These are phyloP conservation scores for Phlegmacium glaucopus DNA, from an alignment of 768 basidiomycete species.

Conservation along the genomic window DNA sequence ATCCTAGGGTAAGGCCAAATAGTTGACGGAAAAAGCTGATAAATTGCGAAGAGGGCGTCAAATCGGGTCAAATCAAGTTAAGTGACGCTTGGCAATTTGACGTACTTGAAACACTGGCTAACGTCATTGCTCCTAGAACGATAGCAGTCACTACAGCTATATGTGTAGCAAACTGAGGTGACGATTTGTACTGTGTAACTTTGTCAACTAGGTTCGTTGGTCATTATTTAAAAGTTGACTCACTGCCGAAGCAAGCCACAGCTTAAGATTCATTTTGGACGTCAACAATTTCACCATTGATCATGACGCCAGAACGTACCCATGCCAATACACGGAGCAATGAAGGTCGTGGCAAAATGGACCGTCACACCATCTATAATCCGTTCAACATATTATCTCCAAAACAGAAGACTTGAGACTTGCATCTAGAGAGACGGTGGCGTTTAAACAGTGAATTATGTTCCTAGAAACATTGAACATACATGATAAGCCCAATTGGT, in stretches of 20 bases:
- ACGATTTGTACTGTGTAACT: slow-evolving; percentile 30
- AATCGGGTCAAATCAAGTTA: background rate
- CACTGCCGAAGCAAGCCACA: slow-evolving; percentile 35
- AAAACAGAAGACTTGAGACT: background rate
- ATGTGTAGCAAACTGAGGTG: slow-evolving; percentile 35
- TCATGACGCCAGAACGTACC: too few relatives aligned
- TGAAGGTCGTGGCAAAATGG: slow-evolving; percentile 30
- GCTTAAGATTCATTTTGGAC: slow-evolving; percentile 15
- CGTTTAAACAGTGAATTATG: background rate
- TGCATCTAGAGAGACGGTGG: slow-evolving; percentile 2
- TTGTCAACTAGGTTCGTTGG: background rate
- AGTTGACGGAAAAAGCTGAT: slow-evolving; percentile 35
- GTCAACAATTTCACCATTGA: too few relatives aligned
- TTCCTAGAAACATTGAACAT: slow-evolving; percentile 3
- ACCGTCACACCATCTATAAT: slow-evolving; percentile 32
- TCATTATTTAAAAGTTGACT: slow-evolving; percentile 3
- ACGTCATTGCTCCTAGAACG: slow-evolving; percentile 33
- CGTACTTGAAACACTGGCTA: slow-evolving; percentile 36
- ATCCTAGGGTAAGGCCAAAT: slow-evolving; percentile 34
- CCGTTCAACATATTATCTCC: background rate
- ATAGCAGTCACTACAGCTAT: slow-evolving; percentile 38
- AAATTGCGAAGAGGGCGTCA: background rate
- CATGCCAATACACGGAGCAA: slow-evolving; percentile 37
- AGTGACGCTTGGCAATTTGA: background rate
- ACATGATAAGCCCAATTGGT: slow-evolving; percentile 33